Base-by-base conservation (phyloP, 306 rosid genomes). In the Trifolium fragiferum region DNA sequence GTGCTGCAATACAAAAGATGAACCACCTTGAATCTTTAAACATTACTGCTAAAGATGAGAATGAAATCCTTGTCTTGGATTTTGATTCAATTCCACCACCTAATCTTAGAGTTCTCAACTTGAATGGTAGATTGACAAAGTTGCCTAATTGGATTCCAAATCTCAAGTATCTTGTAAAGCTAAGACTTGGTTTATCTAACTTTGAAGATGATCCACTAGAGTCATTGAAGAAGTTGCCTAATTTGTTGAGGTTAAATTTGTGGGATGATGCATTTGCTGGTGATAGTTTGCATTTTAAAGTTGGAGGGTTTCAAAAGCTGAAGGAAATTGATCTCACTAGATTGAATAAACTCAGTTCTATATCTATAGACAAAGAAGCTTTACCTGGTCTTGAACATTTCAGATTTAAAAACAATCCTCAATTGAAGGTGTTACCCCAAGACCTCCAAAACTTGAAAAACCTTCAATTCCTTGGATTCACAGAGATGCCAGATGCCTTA, bases 101-200 rank as follows among this genome's bases (percentile, higher is more conserved):
- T 25, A 25, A 58, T 9, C 66, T 50, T 40, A 15, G 15, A 19
- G 53, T 43, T 15, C 58, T 83, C 30, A 13, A 11, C 9, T 40
- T 83, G 59, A 20, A 47, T 3, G 19, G 65, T n/a, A 13, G 23
- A 15, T 12, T 83, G 6, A 47, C 55, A 1, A 60, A 21, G 69
- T 58, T 79, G 49, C 86, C 81, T 33, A 11, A 35, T 1, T 49
- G 82, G 87, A 58, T 75, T 50, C 43, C 66, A 18, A 64, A 70
- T 18, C 85, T 84, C 20, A 3, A 55, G 12, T 51, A 62, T 65
- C 65, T 83, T 13, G 70, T 65, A 0, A 70, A 35, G 68, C 9
- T 83, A 10, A 16, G 40, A 13, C 67, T 83, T 10, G 38, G 61
- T 0, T 69, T 54, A 4, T 78, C 83, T 3, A 64, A 66, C 44